These are phyloP conservation scores for Colletotrichum horii DNA, from an alignment of 2,329 filamentous ascomycete genomes.

Conservation along the genomic window DNA sequence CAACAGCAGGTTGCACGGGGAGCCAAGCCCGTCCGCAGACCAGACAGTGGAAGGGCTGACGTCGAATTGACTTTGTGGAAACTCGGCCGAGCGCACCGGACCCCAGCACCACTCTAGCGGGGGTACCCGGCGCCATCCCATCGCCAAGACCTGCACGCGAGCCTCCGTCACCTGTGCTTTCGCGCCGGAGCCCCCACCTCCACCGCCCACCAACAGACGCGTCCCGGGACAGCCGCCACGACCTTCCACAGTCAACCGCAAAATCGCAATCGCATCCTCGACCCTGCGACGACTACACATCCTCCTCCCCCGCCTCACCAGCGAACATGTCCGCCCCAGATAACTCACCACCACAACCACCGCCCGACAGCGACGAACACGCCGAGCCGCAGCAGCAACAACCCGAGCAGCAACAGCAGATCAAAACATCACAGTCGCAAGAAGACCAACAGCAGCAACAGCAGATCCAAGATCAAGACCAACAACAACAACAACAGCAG, in stretches of 20 bases:
- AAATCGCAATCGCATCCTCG: background rate
- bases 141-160: slow-evolving; percentile 1
- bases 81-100: background rate
- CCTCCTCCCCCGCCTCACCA: background rate
- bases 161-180: background rate
- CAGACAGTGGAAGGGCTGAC: background rate
- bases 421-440: background rate
- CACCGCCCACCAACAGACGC: background rate
- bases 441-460: background rate
- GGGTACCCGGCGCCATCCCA: background rate
- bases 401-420: background rate
- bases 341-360: background rate
- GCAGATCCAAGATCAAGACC: background rate
- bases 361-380: background rate
- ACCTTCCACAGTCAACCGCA: background rate
- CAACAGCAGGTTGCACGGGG: background rate
- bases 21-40: background rate
- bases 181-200: background rate
- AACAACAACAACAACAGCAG: background rate
- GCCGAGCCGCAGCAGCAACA: background rate
- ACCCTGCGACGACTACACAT: background rate
- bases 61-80: background rate
- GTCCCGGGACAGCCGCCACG: background rate
- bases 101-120: background rate
- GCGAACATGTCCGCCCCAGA: background rate